These are phyloP conservation scores for Limnanthes douglasii DNA, from an alignment of 345 rosid species.

Conservation along the genomic window DNA sequence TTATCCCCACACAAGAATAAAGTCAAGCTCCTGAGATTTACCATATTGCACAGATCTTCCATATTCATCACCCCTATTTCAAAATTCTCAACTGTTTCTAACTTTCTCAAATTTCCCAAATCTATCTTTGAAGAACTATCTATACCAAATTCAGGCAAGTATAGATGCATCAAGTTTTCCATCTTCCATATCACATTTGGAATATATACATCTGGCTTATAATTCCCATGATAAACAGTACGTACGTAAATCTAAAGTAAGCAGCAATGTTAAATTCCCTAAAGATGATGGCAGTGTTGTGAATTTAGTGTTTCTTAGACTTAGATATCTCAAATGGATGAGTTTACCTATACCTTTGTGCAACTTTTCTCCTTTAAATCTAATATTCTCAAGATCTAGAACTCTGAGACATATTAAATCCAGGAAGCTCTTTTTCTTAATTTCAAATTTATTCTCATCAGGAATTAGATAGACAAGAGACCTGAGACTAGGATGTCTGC, in stretches of 20 bases:
- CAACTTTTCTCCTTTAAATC: constrained; percentile 7
- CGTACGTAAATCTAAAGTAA: constrained; percentile 14
- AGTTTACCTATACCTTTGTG: constrained; percentile 19
- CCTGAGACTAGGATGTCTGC: no score
- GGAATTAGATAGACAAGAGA: no score
- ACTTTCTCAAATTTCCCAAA: no score
- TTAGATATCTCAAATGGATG: constrained; percentile 17
- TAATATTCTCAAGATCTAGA: constrained; percentile 18
- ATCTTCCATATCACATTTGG: constrained; percentile 16
- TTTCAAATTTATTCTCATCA: no score
- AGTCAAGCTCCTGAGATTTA: no score
- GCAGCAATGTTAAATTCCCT: constrained; percentile 9
- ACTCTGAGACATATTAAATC: constrained; percentile 20
- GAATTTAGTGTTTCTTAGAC: constrained; percentile 8
- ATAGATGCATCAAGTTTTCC: no score
- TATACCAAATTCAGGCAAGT: no score
- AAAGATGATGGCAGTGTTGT: constrained; percentile 8
- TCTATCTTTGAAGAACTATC: no score
- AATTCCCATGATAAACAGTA: constrained; percentile 3
- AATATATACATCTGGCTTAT: constrained; percentile 5
- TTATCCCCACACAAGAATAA: no score
- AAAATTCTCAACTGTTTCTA: no score
- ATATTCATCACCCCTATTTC: no score
- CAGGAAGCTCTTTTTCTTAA: constrained; percentile 8
- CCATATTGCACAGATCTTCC: no score